Evolutionary conservation across 2,329 filamentous ascomycete species (phyloP).

Genomic region (Herpotrichia juniperi): DNA sequence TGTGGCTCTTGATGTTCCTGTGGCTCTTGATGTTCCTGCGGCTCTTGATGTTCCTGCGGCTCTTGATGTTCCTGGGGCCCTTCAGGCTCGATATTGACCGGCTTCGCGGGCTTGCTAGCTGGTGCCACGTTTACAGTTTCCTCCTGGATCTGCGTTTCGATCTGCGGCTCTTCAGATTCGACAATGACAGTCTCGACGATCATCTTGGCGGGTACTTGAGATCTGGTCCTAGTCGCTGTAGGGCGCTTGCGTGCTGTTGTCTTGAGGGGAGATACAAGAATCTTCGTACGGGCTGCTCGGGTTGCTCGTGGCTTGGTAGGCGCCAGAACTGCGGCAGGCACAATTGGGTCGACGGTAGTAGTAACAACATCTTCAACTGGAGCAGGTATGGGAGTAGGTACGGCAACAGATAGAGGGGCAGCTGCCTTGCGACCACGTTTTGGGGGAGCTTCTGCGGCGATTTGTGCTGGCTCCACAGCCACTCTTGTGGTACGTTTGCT

Average conservation of each 20-base stretch:
- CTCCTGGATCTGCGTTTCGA: not conserved
- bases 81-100: too few relatives aligned
- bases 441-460: not conserved
- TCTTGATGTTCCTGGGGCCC: too few relatives aligned
- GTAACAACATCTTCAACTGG: not conserved
- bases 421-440: slow-evolving; percentile 2
- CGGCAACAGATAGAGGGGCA: too few relatives aligned
- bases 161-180: not conserved
- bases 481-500: slow-evolving; percentile 1
- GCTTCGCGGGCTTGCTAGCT: too few relatives aligned
- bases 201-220: not conserved
- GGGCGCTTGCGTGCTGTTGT: slow-evolving; percentile 1
- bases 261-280: not conserved
- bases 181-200: not conserved
- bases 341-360: not conserved
- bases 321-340: not conserved
- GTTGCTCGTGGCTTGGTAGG: not conserved
- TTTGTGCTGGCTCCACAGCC: not conserved
- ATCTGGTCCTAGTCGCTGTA: not conserved
- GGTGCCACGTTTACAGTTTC: not conserved
- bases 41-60: too few relatives aligned
- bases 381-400: too few relatives aligned
- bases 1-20: too few relatives aligned
- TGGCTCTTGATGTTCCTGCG: too few relatives aligned
- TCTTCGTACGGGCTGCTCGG: not conserved